Base-by-base conservation (phyloP, 768 basidiomycete species). In the Fibroporia radiculosa region DNA sequence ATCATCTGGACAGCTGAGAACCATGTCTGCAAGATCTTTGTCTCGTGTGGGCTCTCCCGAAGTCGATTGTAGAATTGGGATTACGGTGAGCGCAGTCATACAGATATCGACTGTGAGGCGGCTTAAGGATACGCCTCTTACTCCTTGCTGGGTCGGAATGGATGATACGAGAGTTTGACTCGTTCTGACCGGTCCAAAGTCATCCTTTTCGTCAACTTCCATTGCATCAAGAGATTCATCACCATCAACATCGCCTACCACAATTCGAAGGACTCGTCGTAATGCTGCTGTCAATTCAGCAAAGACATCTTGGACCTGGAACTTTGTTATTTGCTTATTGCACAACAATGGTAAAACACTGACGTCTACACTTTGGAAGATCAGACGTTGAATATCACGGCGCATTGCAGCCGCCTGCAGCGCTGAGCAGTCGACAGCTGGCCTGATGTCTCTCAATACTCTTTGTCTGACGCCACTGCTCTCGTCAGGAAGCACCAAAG, bases 361-460 rank as follows among this genome's bases (percentile, higher is more conserved):
- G 52, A 91, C 90, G 53, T 89, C 85, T 34, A 68, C 55, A 47
- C 75, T 77, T 47, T 77, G 77, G 78, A 89, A 90, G 20, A 91
- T 60, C 6, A 73, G 58, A 23, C 68, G 66, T 39, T 84, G 74
- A 19, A 90, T 64, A 31, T 62, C 61, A 14, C 64, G 58, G 45
- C 71, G 65, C 32, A 60, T 41, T 28, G 54, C 48, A 20, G 46
- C 42, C 29, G 40, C 40, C 13, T 40, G 41, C 42, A 44, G 40
- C 47, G 43, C 31, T 38, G 50, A 33, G 33, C 35, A 18, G 24
- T 47, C 42, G 8, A 52, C 41, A 25, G 42, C 43, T 6, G 35
- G 42, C 20, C 56, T 62, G 44, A 77, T 52, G 29, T 48, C 52
- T 39, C 64, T 63, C 32, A 87, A 66, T 0, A 69, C 63, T 37